Conservation (phyloP, 768 basidiomycete species). For the Porphyrellus cyaneotinctus region DNA sequence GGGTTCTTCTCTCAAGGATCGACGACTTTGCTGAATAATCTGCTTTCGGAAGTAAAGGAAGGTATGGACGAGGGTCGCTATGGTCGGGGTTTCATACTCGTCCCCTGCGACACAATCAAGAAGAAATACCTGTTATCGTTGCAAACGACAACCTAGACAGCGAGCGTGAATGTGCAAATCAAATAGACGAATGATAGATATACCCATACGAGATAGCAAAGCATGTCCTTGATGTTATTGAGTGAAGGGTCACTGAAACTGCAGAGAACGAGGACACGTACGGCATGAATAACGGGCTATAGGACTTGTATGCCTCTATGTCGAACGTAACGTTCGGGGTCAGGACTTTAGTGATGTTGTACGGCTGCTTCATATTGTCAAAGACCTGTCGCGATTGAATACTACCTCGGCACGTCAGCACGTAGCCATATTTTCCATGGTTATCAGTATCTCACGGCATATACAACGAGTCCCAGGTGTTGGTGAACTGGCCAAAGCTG, state of each 20-base stretch:
- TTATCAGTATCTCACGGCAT: constrained; percentile 46
- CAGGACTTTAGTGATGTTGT: constrained; percentile 58
- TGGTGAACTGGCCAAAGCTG: constrained; percentile 45
- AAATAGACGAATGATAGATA: background rate
- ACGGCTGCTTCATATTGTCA: constrained; percentile 53
- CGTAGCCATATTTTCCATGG: background rate
- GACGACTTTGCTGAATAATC: constrained; percentile 67
- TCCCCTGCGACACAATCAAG: background rate
- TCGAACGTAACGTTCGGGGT: constrained; percentile 52
- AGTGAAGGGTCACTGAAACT: constrained; percentile 1
- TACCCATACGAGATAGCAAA: constrained; percentile 33
- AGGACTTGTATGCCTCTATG: constrained; percentile 46
- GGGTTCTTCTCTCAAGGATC: constrained; percentile 69
- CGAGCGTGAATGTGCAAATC: constrained; percentile 32
- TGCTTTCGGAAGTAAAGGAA: constrained; percentile 73
- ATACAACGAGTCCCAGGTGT: constrained; percentile 55
- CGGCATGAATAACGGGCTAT: constrained; percentile 60
- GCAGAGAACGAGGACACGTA: constrained; percentile 10
- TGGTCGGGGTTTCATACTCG: background rate
- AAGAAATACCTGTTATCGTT: constrained; percentile 57
- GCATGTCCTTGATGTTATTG: constrained; percentile 11
- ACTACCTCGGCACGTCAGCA: constrained; percentile 17
- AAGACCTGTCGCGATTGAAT: constrained; percentile 62
- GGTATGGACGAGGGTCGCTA: constrained; percentile 30
- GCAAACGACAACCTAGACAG: constrained; percentile 75